Base-by-base conservation (phyloP, 331 rosid genomes). In the Telfairia occidentalis region DNA sequence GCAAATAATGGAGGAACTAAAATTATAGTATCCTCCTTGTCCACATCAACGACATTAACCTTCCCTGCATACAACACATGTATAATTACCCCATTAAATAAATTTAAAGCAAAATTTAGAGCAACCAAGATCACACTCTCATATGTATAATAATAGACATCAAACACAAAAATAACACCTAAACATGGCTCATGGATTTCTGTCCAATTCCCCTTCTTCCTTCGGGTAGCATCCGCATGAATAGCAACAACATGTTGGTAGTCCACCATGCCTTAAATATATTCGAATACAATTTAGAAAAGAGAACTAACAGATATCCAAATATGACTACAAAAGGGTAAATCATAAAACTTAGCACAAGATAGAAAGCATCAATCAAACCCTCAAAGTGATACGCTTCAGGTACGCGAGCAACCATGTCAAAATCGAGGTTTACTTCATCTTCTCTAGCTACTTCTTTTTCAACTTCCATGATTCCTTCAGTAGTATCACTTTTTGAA, bases 231-330 rank as follows among this genome's bases (percentile, higher is more conserved):
- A 80, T 91, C 88, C 23, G 89, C 91, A 82, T 94, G 98, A 71
- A 86, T 87, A 48, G 97, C 87, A 85, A 91, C 74, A 74, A 91
- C 96, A 60, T 91, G 92, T 82, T 94, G 98, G 91, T 94, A 94
- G 79, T 94, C 98, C 2, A 63, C 85, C 97, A 94, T 94, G 71
- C 98, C 98, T 89, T 78, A 50, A 26, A 69, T 74, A 32, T 59
- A 71, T 75, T 71, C 75, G 7, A 69, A 69, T 43, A 74, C 49
- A 58, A 26, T 65, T 65, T 61, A 71, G 66, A 43, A 66, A 54
- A 28, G 23, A 21, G 46, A 45, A 45, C 40, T 23, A 34, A 9
- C 3, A 52, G 7, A 52, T 59, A 70, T 57, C n/a, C 48, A 59
- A 9, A 69, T 60, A 21, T 3, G n/a, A 9, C n/a, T 23, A 3